These are phyloP conservation scores for Gastrolobium bilobum DNA, from an alignment of 306 rosid genomes.

Conservation along the genomic window DNA sequence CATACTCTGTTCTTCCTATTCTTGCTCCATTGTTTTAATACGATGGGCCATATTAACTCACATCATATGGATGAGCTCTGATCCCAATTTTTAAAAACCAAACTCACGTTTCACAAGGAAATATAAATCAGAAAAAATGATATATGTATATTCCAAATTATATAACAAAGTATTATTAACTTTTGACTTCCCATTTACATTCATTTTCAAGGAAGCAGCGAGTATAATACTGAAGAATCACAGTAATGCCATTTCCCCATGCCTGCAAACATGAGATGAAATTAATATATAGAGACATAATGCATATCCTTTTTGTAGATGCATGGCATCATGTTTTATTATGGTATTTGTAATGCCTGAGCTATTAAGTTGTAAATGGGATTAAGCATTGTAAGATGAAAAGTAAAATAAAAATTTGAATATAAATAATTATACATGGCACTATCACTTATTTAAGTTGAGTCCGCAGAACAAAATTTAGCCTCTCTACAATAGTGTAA, in stretches of 20 bases:
- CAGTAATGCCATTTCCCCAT: not conserved
- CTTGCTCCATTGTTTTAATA: no score
- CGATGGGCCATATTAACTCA: no score
- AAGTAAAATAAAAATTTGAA: conserved; percentile 36
- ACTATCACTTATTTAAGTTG: conserved; percentile 39
- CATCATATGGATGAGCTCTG: no score
- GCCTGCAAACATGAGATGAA: not conserved
- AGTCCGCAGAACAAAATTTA: conserved; percentile 46
- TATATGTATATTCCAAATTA: no score
- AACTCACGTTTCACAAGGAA: no score
- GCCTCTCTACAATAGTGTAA: conserved; percentile 60
- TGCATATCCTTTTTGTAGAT: not conserved
- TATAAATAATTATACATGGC: conserved; percentile 55
- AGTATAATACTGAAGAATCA: not conserved
- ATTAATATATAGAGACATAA: no score
- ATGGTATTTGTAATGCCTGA: not conserved
- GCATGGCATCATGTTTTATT: not conserved
- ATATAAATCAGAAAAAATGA: no score
- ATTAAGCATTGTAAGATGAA: conserved; percentile 14
- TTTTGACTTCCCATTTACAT: not conserved
- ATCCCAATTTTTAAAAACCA: no score
- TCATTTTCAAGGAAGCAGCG: conserved; percentile 2
- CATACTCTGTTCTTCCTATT: no score
- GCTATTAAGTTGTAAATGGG: conserved; percentile 5
- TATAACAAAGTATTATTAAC: not conserved